A percentile compares a stretch with the other conserved stretches of the same genome.
Conservation (phyloP, 495 filamentous ascomycete species). For the Xylaria grammica region DNA sequence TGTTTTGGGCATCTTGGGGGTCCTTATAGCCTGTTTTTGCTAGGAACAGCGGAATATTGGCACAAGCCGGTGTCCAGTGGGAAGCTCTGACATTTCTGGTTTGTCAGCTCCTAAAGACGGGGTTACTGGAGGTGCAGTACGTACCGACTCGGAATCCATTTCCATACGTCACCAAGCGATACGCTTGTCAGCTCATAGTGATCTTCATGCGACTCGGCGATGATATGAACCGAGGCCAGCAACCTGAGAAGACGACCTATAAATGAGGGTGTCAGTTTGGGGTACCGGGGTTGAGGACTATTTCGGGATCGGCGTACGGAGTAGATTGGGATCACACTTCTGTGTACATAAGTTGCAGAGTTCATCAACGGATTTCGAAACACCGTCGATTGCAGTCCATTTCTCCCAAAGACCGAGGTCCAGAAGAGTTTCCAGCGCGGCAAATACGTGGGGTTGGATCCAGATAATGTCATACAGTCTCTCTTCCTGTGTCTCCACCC, state of each 20-base stretch:
- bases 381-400: constrained; percentile 29
- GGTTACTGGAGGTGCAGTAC: neutral
- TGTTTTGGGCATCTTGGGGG: constrained; percentile 27
- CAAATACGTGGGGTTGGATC: constrained; percentile 24
- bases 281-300: neutral
- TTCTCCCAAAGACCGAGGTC: constrained; percentile 30
- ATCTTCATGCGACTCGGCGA: constrained; percentile 34
- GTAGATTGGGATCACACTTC: constrained; percentile 29
- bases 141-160: constrained; percentile 19
- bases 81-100: constrained; percentile 16
- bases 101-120: neutral
- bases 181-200: neutral
- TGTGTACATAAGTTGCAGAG: constrained; percentile 23
- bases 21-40: constrained; percentile 29
- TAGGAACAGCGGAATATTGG: constrained; percentile 29
- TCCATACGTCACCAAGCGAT: constrained; percentile 16
- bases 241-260: constrained; percentile 32
- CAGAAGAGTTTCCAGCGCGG: constrained; percentile 23
- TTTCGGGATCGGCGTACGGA: constrained; percentile 22
- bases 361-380: constrained; percentile 28
- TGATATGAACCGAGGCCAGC: constrained; percentile 26
- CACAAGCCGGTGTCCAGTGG: constrained; percentile 20
- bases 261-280: neutral
- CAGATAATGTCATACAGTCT: constrained; percentile 23
- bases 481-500: constrained; percentile 30